phyloP scores from a whole-genome alignment of 2,329 filamentous ascomycete species.

The Aspergillus tamarii region DNA sequence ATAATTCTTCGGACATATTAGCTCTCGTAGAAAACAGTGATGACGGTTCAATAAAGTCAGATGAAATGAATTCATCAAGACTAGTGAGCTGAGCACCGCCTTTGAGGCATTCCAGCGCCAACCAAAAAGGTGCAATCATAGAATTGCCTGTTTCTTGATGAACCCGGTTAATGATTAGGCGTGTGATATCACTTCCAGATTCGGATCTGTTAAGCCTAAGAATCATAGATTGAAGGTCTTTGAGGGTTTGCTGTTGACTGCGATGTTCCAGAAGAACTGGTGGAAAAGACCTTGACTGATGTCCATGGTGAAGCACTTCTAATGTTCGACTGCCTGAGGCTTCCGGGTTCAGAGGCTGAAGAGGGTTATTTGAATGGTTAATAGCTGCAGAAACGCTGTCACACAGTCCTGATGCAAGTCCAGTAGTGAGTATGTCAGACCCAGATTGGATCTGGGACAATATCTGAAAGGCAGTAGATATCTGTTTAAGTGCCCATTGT shows the following conservation, averaged over 20 bases:
- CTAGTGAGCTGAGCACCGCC: slow-evolving; percentile 56
- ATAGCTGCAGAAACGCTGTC: slow-evolving; percentile 68
- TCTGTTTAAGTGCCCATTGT: slow-evolving; percentile 70
- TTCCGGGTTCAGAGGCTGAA: slow-evolving; percentile 32
- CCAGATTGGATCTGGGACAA: slow-evolving; percentile 63
- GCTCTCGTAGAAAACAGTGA: slow-evolving; percentile 29
- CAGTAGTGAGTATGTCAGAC: slow-evolving; percentile 35
- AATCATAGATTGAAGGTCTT: slow-evolving; percentile 62
- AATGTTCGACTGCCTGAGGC: slow-evolving; percentile 28
- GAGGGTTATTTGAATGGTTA: slow-evolving; percentile 31
- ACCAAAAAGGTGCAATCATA: slow-evolving; percentile 76
- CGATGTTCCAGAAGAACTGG: slow-evolving; percentile 66
- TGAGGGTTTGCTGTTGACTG: slow-evolving; percentile 68
- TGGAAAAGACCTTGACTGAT: slow-evolving; percentile 51
- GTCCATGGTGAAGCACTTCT: slow-evolving; percentile 29
- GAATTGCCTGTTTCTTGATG: slow-evolving; percentile 61
- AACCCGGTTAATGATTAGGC: slow-evolving; percentile 66
- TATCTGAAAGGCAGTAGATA: slow-evolving; percentile 73
- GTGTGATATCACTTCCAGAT: slow-evolving; percentile 56
- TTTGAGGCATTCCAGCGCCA: slow-evolving; percentile 73
- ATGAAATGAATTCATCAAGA: slow-evolving; percentile 69
- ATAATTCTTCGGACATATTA: slow-evolving; percentile 49
- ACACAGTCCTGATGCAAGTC: slow-evolving; percentile 61
- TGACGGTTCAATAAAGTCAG: slow-evolving; percentile 41
- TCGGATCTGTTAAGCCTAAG: slow-evolving; percentile 57